A percentile compares a stretch with the other conserved stretches of the same genome.
Evolutionary conservation across 1,139 yeast genomes (phyloP).

Genomic region (Debaryomyces subglobosus): DNA sequence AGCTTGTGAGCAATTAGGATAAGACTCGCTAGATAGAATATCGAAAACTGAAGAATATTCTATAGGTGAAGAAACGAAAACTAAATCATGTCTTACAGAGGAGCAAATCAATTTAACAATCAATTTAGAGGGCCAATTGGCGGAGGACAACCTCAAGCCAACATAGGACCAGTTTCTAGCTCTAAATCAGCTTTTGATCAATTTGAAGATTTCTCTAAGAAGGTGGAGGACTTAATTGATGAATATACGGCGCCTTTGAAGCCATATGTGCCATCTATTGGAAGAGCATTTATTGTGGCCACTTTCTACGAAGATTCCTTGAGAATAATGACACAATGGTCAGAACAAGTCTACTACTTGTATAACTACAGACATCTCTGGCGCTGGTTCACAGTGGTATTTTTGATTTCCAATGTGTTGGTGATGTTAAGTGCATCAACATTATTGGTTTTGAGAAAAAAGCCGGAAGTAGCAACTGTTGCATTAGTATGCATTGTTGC

Average conservation of each 20-base stretch:
- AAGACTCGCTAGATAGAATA: neutral
- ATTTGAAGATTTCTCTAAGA: slow-evolving; percentile 50
- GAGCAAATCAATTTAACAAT: slow-evolving; percentile 36
- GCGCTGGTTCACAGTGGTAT: slow-evolving; percentile 72
- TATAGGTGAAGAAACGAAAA: neutral
- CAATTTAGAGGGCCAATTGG: slow-evolving; percentile 26
- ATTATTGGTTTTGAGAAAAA: slow-evolving; percentile 70
- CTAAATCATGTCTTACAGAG: slow-evolving; percentile 35
- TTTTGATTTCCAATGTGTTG: slow-evolving; percentile 64
- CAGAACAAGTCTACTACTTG: slow-evolving; percentile 84
- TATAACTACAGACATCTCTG: slow-evolving; percentile 82
- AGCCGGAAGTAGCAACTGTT: slow-evolving; percentile 71
- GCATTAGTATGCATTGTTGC: slow-evolving; percentile 73
- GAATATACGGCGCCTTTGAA: slow-evolving; percentile 52
- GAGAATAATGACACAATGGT: slow-evolving; percentile 87
- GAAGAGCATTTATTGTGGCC: slow-evolving; percentile 89
- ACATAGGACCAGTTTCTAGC: slow-evolving; percentile 30
- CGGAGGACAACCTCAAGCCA: slow-evolving; percentile 20
- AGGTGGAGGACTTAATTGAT: slow-evolving; percentile 52
- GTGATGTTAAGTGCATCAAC: slow-evolving; percentile 78
- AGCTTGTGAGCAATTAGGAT: neutral
- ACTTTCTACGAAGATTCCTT: slow-evolving; percentile 91
- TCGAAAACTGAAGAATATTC: neutral
- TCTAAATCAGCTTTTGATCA: slow-evolving; percentile 34
- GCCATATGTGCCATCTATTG: slow-evolving; percentile 83